phyloP scores from a whole-genome alignment of 495 filamentous ascomycete species.

The Xylaria palmicola region DNA sequence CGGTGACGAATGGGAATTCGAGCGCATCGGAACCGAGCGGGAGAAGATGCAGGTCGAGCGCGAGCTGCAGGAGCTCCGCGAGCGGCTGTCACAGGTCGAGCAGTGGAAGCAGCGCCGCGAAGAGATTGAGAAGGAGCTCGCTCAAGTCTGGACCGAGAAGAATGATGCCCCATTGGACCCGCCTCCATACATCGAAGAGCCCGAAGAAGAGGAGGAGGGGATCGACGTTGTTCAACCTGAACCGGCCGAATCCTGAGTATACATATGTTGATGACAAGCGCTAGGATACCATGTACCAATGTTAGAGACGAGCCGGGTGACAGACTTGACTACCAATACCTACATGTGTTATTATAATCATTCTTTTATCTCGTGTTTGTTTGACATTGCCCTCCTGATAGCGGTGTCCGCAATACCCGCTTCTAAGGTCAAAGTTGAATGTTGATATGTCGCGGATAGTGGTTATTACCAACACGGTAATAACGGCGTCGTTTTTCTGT shows the following conservation, averaged over 20 bases:
- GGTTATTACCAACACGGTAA: no score
- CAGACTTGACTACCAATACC: neutral
- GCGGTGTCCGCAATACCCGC: no score
- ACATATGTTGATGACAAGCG: neutral
- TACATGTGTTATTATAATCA: neutral
- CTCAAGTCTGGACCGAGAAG: slow-evolving; percentile 55
- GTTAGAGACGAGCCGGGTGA: neutral
- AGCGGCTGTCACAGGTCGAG: slow-evolving; percentile 75
- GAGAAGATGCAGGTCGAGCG: slow-evolving; percentile 90
- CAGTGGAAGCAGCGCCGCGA: slow-evolving; percentile 75
- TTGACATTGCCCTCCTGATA: no score
- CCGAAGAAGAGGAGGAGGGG: neutral
- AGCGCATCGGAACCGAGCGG: slow-evolving; percentile 85
- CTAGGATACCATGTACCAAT: neutral
- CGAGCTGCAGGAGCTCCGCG: slow-evolving; percentile 80
- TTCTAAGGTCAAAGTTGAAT: no score
- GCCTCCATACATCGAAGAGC: slow-evolving; percentile 37
- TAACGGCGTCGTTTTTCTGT: no score
- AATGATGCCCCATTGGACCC: slow-evolving; percentile 39
- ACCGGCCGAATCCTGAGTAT: neutral
- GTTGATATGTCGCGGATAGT: no score
- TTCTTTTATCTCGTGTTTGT: no score
- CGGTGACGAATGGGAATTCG: slow-evolving; percentile 76
- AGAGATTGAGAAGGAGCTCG: slow-evolving; percentile 63
- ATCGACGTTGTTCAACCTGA: neutral